Evolutionary conservation across 2,329 filamentous ascomycete genomes (phyloP).

Genomic region (Beauveria sp.): DNA sequence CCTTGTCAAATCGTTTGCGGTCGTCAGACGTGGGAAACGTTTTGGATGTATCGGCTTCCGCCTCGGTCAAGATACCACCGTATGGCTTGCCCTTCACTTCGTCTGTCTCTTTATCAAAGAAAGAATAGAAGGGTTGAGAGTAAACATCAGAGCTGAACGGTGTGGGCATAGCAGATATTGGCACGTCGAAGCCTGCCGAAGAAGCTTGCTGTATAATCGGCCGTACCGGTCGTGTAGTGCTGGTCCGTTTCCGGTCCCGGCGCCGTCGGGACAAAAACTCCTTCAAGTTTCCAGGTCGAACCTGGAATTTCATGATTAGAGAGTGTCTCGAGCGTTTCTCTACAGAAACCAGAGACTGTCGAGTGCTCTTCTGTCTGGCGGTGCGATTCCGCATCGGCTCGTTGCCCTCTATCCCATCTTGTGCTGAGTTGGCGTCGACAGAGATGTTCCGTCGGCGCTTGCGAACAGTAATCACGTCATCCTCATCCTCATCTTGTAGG

Average conservation of each 20-base stretch:
- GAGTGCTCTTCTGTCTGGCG: constrained; percentile 44
- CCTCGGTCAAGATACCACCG: constrained; percentile 82
- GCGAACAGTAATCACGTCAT: constrained; percentile 42
- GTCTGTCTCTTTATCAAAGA: constrained; percentile 82
- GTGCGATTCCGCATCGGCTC: constrained; percentile 38
- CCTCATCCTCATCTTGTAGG: constrained; percentile 51
- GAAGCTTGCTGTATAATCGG: not conserved
- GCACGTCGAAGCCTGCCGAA: constrained; percentile 11
- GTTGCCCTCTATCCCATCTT: constrained; percentile 24
- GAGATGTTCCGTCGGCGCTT: constrained; percentile 45
- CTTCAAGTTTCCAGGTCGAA: constrained; percentile 30
- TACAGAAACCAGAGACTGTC: constrained; percentile 33
- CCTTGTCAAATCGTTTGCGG: constrained; percentile 78
- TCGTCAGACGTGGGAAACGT: constrained; percentile 77
- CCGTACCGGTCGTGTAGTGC: constrained; percentile 17
- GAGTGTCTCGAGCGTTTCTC: constrained; percentile 28
- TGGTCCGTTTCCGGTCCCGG: constrained; percentile 23
- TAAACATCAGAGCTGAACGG: constrained; percentile 53
- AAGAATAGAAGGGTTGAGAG: constrained; percentile 76
- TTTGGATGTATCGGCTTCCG: constrained; percentile 83
- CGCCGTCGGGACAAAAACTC: constrained; percentile 27
- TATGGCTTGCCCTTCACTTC: constrained; percentile 91
- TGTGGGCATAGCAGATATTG: constrained; percentile 34
- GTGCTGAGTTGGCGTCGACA: constrained; percentile 30
- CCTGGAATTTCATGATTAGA: constrained; percentile 28